Base-by-base conservation (phyloP, 2,329 filamentous ascomycete genomes). In the Venturia oleaginea region DNA sequence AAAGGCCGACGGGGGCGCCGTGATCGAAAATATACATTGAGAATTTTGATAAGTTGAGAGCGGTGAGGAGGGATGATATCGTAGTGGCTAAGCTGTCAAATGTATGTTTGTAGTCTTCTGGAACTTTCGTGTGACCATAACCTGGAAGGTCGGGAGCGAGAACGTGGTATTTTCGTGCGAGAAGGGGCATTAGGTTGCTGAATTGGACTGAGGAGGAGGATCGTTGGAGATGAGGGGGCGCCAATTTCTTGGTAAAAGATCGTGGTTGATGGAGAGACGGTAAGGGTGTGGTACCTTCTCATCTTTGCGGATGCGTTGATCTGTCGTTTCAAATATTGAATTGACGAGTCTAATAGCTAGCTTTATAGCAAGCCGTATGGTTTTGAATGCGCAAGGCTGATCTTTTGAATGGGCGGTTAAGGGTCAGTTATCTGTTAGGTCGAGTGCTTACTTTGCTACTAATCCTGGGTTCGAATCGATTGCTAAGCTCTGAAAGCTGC, bases 1-100 rank as follows among this genome's bases (percentile, higher is more conserved):
- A 78, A 30, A 85, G 73, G 0, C 79, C 84, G 0, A 78, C 76
- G 0, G 85, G 84, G 0, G 83, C 82, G 61, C 84, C 84, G 70
- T 86, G 86, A 75, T 87, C 84, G 70, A 87, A 86, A 67, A 86
- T 79, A 71, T 86, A 87, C 34, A 84, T 72, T 17, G 80, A 78
- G 72, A 81, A 85, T 38, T 76, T 77, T 17, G 69, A 66, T 17
- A 68, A 68, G 2, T 68, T 68, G 10, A 86, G 72, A 0, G 75
- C 74, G 42, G 79, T 75, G 15, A 84, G 71, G 68, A 85, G 85
- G 7, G 76, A 76, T 11, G 73, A 74, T 42, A 83, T 74, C 1
- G 80, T 81, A 6, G 64, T 70, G 40, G 83, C 73, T 6, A 86
- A 71, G 69, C 76, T 79, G 59, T 76, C 79, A 67, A 87, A 86